Base-by-base conservation (phyloP, 2,329 filamentous ascomycete species). In the Tolypocladium ovalisporum region DNA sequence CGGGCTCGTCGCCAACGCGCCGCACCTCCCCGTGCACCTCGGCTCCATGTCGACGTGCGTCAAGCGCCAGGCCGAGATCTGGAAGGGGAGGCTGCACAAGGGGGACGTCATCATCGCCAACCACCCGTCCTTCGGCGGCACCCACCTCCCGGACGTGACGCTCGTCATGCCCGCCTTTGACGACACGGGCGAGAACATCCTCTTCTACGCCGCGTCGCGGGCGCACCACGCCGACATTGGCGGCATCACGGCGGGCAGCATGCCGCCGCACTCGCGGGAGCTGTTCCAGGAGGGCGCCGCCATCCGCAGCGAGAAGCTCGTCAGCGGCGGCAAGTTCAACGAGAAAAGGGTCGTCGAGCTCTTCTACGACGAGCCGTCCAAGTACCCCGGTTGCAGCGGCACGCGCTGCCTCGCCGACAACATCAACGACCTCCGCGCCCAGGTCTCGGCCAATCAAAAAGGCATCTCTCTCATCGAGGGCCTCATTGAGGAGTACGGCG, bases 361-460 rank as follows among this genome's bases (percentile, higher is more conserved):
- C 1, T 76, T 95, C 6, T 83, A 89, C 56, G 77, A 84, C 19
- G 87, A 91, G 61, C 90, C 90, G 0, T 87, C 88, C 0, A 77
- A 86, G 63, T 85, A 88, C 62, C 84, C 85, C 0, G 90, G 88
- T 1, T 94, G 89, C 72, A 86, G 83, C 56, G 90, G 89, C 2
- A 92, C 90, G 0, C 78, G 90, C 51, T 91, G 89, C 67, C 76
- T 95, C 1, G 84, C 82, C 12, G 90, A 96, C 70, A 95, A 95
- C 67, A 78, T 95, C 62, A 92, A 90, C 55, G 90, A 95, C 67
- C 77, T 96, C 44, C 92, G 93, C 69, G 90, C 90, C 0, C 90
- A 95, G 68, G 87, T 94, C 15, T 89, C 90, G 0, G 89, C 90
- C 15, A 95, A 96, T 66, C 87, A 90, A 64, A 91, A 91, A 64